Evolutionary conservation across 345 rosid genomes (phyloP), one percentile per base, ranked within the genome.

Genomic region (Garcia nutans): DNA sequence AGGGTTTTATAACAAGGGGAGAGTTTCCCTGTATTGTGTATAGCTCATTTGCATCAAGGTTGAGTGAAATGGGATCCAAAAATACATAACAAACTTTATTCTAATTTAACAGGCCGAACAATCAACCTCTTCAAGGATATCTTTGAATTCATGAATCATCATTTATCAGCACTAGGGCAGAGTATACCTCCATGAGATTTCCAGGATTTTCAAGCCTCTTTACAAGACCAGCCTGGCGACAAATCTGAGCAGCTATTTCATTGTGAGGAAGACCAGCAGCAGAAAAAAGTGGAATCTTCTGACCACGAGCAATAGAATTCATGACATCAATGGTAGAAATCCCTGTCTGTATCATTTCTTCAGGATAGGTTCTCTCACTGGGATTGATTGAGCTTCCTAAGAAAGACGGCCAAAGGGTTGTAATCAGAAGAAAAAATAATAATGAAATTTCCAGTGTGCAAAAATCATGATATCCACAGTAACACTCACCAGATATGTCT

Each of bases 251-350:
- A 80, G 98, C 98, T 17, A 95, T 95, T 87, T 95, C 99, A 76
- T 95, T 95, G 79, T 93, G 98, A 50, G 97, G 99, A 57, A 96
- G 98, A 90, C 99, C 97, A 74, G 98, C 98, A 86, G 98, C 99
- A 75, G 98, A 96, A 82, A 96, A 96, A 56, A 96, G 93, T 63
- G 99, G 99, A 75, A 96, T 96, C 80, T 96, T 95, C 80, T 96
- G 98, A 81, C 98, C 99, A 85, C 98, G 91, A 71, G 99, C 99
- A 75, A 93, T 93, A 65, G 99, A 95, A 71, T 95, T 93, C 98
- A 95, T 93, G 67, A 93, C 97, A 87, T 96, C 99, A 15, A 96
- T 96, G 4, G 98, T 95, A 50, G 99, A 95, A 80, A 95, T 95
- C 67, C 99, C 99, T 10, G 98, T 93, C 87, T 93, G 98, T 72